A percentile compares a stretch with the other conserved stretches of the same genome.
Evolutionary conservation across 495 filamentous ascomycete species (phyloP).

Genomic region (Bathelium albidoporum): DNA sequence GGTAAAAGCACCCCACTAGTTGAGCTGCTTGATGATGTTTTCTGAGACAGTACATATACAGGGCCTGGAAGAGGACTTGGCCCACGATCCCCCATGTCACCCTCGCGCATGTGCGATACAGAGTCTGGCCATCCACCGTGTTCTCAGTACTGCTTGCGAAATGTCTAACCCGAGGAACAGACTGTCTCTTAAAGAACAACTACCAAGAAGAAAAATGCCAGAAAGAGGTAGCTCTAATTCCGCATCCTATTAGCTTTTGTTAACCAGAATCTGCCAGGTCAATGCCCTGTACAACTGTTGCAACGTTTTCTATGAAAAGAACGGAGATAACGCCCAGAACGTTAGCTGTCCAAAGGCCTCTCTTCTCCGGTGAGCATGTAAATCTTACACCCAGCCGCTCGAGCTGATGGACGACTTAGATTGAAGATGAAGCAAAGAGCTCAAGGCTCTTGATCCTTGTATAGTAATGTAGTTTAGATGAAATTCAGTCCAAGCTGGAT

Average conservation of each 20-base stretch:
- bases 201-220: constrained; percentile 82
- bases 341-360: constrained; percentile 78
- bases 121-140: constrained; percentile 39
- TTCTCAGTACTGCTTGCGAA: constrained; percentile 11
- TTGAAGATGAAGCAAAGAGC: constrained; percentile 81
- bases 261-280: constrained; percentile 41
- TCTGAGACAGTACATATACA: neutral
- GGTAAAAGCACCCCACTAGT: neutral
- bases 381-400: neutral
- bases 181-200: constrained; percentile 73
- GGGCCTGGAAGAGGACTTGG: constrained; percentile 55
- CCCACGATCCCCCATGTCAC: constrained; percentile 73
- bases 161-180: constrained; percentile 34
- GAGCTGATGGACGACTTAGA: constrained; percentile 13
- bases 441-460: constrained; percentile 26
- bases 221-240: too few species aligned
- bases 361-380: constrained; percentile 44
- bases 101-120: constrained; percentile 87
- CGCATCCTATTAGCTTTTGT: neutral
- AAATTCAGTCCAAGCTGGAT: too few species aligned
- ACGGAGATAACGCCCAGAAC: constrained; percentile 66
- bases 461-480: constrained; percentile 5
- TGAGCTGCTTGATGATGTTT: neutral
- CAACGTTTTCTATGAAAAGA: constrained; percentile 70
- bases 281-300: constrained; percentile 96